phyloP scores from a whole-genome alignment of 495 filamentous ascomycete species.

The Apiosordaria backusii region DNA sequence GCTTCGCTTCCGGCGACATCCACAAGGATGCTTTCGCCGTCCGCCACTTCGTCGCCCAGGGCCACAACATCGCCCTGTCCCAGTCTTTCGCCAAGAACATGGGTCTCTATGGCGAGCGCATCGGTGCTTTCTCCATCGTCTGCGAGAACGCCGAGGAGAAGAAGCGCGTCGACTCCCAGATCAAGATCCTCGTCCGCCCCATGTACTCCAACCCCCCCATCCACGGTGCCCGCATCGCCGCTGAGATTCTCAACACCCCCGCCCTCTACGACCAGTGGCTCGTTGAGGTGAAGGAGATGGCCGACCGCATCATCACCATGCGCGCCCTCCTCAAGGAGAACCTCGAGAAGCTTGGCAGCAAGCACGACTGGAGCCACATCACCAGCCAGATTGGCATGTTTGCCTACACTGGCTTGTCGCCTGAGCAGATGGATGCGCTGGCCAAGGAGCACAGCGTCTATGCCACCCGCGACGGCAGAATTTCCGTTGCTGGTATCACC shows the following conservation, averaged over 20 bases:
- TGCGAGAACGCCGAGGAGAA: constrained; percentile 82
- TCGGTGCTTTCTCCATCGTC: constrained; percentile 92
- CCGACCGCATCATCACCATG: constrained; percentile 98
- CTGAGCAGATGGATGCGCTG: constrained; percentile 87
- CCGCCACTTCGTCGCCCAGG: constrained; percentile 85
- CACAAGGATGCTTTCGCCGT: constrained; percentile 90
- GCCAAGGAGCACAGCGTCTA: constrained; percentile 98
- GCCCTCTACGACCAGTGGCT: constrained; percentile 91
- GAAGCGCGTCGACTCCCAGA: constrained; percentile 92
- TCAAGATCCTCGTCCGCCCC: constrained; percentile 97
- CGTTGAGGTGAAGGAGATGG: constrained; percentile 96
- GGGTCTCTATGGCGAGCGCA: constrained; percentile 98
- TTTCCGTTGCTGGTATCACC: constrained; percentile 96
- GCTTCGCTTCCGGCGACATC: constrained; percentile 90
- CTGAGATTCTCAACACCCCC: constrained; percentile 85
- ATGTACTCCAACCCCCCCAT: constrained; percentile 98
- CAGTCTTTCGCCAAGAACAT: constrained; percentile 99
- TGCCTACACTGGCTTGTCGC: constrained; percentile 89
- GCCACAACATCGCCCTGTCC: constrained; percentile 81
- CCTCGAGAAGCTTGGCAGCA: constrained; percentile 88
- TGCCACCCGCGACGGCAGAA: constrained; percentile 94
- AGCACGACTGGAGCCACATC: constrained; percentile 98
- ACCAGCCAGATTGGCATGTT: constrained; percentile 99
- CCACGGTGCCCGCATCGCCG: constrained; percentile 91
- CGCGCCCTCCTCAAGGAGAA: constrained; percentile 87